Base-by-base conservation (phyloP, 129 eudicot species). In the Lonicera japonica region DNA sequence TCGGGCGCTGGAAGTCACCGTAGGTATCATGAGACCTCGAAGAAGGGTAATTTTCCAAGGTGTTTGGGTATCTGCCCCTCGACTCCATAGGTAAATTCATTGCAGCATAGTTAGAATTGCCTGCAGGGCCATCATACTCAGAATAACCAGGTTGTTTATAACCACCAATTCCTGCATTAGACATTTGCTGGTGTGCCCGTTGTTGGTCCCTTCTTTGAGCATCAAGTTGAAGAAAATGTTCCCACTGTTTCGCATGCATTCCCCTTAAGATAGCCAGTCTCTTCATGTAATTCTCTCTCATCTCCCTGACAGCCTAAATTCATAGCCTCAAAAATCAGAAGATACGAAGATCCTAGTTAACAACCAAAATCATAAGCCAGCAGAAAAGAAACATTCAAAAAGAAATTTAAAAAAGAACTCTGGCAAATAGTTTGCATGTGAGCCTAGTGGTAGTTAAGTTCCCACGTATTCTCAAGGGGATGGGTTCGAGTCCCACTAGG, bases 231-330 rank as follows among this genome's bases (percentile, higher is more conserved):
- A 90, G 86, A 73, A 90, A 86, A 56, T 83, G 86, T 36, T 86
- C 97, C 89, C 91, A 90, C 66, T 76, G 89, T 45, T 81, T 83
- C 25, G 84, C 78, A 66, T 90, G 97, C 34, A 70, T 51, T 38
- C 50, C 95, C 67, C 87, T 78, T 47, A 76, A 61, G 22, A 38
- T 63, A 66, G 71, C 71, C 50, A 86, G 66, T 38, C 63, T 90
- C 64, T 74, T 86, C 77, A 75, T 80, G 79, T 73, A 64, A 79
- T 43, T 72, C 70, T 83, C 95, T 72, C 82, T 73, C 60, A 80
- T 76, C 48, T 80, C 92, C 66, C 75, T 76, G 47, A 79, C 50
- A 60, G 80, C 92, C 97, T 90, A 54, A 60, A 68, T 54, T 63
- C 21, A 48, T n/a, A 60, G 36, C 24, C n/a, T 59, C 24, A 61